Evolutionary conservation across 23 red algal genomes (phyloP), one percentile per base, ranked within the genome.

Genomic region (Gracilaria gracilis): DNA sequence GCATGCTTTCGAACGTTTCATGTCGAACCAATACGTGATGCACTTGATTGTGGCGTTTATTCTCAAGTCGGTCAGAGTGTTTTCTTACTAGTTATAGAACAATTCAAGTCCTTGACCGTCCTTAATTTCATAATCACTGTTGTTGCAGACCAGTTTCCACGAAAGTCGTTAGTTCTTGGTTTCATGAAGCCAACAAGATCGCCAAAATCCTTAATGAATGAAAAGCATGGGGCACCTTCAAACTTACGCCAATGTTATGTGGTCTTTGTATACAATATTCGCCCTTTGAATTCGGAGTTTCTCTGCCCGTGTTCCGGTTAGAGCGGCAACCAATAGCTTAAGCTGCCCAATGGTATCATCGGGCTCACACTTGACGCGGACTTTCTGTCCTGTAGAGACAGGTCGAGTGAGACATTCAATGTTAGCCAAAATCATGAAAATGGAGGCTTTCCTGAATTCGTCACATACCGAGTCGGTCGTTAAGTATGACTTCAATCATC

Each of bases 271-370:
- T 17, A 97, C 84, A 48, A 81, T 97, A 32, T 94, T 83, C 75
- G 87, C 87, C 67, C 93, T 97, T 57, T 97, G 95, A 36, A 97
- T 67, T 9, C 95, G 83, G 37, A 97, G 75, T 57, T 97, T 97
- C 57, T 97, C 95, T 3, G 95, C 53, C 17, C 95, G 80, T 35
- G 95, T 97, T 23, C 95, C 95, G 17, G 95, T 97, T 28, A 88
- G 95, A 57, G 83, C 81, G n/a, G 95, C 89, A 37, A 97, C 73
- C 33, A 97, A 61, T 70, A 89, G 89, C 57, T 97, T 97, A 16
- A 97, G 44, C 49, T 97, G 90, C 31, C 77, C 89, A 46, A 97
- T 91, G 42, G 95, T 97, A 59, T 97, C 95, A 54, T 97, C 95
- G 9, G 89, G 95, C 55, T 97, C 92, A 67, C 95, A 97, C 77